These are phyloP conservation scores for Leccinum arenicola DNA, from an alignment of 768 basidiomycete species.

Conservation along the genomic window DNA sequence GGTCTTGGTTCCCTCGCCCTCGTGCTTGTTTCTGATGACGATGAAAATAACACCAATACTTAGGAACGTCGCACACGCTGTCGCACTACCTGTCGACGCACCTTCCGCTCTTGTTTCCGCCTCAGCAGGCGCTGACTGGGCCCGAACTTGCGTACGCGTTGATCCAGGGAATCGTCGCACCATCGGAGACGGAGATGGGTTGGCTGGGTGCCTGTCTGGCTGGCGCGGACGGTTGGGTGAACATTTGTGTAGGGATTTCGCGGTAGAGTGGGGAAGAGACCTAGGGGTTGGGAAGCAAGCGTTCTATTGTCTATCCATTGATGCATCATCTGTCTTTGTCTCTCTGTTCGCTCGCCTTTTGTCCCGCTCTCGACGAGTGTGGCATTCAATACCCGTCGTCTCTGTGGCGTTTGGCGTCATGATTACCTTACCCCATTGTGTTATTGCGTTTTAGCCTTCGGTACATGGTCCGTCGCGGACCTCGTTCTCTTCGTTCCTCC, in stretches of 20 bases:
- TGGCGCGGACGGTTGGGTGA: conserved; percentile 95
- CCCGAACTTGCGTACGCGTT: conserved; percentile 70
- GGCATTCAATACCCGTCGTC: neutral
- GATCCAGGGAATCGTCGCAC: conserved; percentile 81
- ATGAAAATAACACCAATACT: conserved; percentile 1
- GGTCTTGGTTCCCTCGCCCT: neutral
- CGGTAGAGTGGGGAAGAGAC: conserved; percentile 2
- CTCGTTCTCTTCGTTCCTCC: conserved; percentile 7
- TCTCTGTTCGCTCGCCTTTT: neutral
- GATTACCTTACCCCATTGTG: neutral
- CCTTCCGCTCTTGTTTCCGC: conserved; percentile 77
- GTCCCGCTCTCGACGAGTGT: neutral
- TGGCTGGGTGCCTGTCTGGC: conserved; percentile 93
- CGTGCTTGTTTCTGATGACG: neutral
- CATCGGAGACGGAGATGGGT: conserved; percentile 84
- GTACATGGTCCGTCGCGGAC: neutral
- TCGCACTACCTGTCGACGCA: conserved; percentile 64
- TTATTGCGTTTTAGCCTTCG: neutral
- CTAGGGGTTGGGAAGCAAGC: neutral
- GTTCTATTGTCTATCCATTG: neutral
- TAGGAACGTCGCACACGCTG: conserved; percentile 75
- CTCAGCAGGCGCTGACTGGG: conserved; percentile 36
- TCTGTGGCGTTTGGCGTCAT: neutral
- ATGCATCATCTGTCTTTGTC: neutral
- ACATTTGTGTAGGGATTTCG: conserved; percentile 73